Evolutionary conservation across 176 grass and related monocot genomes (phyloP), one percentile per base, ranked within the genome.

Genomic region (Avena eriantha): DNA sequence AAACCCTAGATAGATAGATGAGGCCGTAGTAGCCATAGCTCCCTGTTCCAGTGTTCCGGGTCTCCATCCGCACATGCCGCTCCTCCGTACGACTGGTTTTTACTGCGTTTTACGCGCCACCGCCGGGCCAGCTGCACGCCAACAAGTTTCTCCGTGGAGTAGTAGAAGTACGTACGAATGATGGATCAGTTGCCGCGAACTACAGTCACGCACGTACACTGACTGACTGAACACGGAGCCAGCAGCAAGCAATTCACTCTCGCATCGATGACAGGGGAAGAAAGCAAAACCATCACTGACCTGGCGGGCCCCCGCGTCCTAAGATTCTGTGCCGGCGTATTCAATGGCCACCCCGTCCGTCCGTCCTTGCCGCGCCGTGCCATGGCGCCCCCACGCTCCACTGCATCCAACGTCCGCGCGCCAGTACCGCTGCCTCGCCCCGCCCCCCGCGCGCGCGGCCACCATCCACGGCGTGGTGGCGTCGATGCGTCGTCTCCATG

Each of bases 391-490:
- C 72, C 46, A 19, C 31, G 59, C 59, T 0, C 60, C 51, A 91
- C 89, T 91, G 89, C 89, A 76, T 73, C 49, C 76, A 84, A 91
- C 81, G 89, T 87, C 85, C 69, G 76, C 58, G 0, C 41, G 68
- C 15, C 89, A 91, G 85, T 87, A 67, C 19, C 73, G 46, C 71
- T 64, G 23, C 0, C 58, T 0, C 61, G 18, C 5, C n/a, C 70
- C 22, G 45, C 71, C 26, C 69, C 45, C 71, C 0, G 7, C 72
- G 72, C 71, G 71, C 71, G 22, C 71, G 71, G n/a, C 72, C 72
- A 67, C 64, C 26, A 29, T 17, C 16, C 51, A 54, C 17, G 51
- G 3, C 45, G 10, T 47, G 60, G 10, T 47, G 60, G 5, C 24
- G 15, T 29, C 11, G 60, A 64, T 15, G 39, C 70, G 70, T 29